These are phyloP conservation scores for Raffaelea albimanens DNA, from an alignment of 2,329 filamentous ascomycete genomes.

Conservation along the genomic window DNA sequence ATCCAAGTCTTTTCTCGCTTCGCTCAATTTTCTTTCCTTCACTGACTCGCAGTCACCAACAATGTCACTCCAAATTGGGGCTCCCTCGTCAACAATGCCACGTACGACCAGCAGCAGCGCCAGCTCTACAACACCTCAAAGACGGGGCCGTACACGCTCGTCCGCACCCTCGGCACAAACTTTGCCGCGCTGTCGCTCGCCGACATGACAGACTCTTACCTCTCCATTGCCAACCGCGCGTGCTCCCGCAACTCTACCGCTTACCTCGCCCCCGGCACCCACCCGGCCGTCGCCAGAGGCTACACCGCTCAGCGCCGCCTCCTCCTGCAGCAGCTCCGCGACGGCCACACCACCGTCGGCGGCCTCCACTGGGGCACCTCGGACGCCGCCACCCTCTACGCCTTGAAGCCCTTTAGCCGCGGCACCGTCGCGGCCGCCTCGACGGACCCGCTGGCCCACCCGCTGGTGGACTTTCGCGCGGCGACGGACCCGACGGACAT, in stretches of 20 bases:
- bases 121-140: constrained; percentile 20
- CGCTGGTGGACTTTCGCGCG: constrained; percentile 28
- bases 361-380: constrained; percentile 22
- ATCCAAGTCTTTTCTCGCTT: background rate
- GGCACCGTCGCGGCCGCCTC: constrained; percentile 27
- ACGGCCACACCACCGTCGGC: constrained; percentile 4
- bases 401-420: constrained; percentile 22
- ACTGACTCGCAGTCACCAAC: constrained; percentile 11
- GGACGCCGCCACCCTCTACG: constrained; percentile 19
- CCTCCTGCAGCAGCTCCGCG: background rate
- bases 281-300: background rate
- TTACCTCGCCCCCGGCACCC: background rate
- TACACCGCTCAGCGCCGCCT: background rate
- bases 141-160: constrained; percentile 21
- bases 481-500: constrained; percentile 28
- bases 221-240: background rate
- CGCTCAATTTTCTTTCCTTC: background rate
- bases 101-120: constrained; percentile 22
- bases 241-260: background rate
- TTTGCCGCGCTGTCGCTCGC: constrained; percentile 8
- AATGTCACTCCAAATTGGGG: constrained; percentile 19
- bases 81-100: constrained; percentile 21
- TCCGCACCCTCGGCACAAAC: constrained; percentile 18
- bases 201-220: background rate
- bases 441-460: constrained; percentile 21